Evolutionary conservation across 2,329 filamentous ascomycete genomes (phyloP), one percentile per base, ranked within the genome.

Genomic region (Fusarium burgessii): DNA sequence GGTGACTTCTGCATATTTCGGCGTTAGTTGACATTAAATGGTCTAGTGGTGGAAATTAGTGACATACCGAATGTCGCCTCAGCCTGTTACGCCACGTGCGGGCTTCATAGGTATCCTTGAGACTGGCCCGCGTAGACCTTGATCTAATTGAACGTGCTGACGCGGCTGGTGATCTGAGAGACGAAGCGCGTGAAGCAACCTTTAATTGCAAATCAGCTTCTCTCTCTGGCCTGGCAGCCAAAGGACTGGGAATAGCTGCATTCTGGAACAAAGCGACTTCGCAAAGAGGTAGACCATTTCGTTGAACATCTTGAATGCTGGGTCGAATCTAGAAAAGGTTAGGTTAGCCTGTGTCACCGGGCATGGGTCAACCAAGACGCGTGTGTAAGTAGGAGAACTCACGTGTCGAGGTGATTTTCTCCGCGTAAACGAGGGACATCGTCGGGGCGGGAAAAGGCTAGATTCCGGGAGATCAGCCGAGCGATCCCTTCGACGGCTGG

Each of bases 31-130:
- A n/a, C 13, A 3, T 7, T 4, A 11, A 27, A 7, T 11, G 14
- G 14, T 11, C 38, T 33, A 3, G 5, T 11, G 13, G 20, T 27
- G 29, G 29, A 56, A 18, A 43, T 42, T 3, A 25, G 15, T 43
- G 11, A 9, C 63, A 35, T 67, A 67, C 64, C 23, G 63, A 50
- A 36, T 67, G 56, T 3, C 49, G 57, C 15, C 63, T 50, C 15
- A 68, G 27, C 49, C 35, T 68, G 9, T 67, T 67, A 6, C 64
- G 43, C 64, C 63, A 67, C 35, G 62, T 68, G 29, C 49, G 63
- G 12, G 64, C 64, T 46, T 67, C 63, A 33, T 68, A 67, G 15
- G 49, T 41, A 4, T 67, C 64, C 25, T 23, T 62, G 11, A 68
- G 25, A 14, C 43, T 56, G 6, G 43, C 43, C n/a, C 56, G 32